These are phyloP conservation scores for Tricharina praecox DNA, from an alignment of 495 filamentous ascomycete species.

Conservation along the genomic window DNA sequence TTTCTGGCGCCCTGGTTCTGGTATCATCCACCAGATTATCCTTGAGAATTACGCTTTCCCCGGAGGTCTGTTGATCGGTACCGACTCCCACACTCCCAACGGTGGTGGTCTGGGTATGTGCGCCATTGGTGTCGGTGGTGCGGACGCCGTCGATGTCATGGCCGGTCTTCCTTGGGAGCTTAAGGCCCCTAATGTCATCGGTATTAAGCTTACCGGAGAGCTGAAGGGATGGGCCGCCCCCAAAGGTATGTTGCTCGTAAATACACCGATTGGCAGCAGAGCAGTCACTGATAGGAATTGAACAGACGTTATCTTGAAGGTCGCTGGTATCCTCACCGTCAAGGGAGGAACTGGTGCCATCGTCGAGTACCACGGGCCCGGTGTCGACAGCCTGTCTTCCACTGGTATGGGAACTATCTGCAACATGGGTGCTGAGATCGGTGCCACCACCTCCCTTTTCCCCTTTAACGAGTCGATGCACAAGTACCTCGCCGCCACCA, in stretches of 20 bases:
- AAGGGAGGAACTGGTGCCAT: conserved; percentile 97
- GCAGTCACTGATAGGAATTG: conserved; percentile 8
- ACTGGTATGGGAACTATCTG: conserved; percentile 55
- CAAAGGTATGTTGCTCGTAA: conserved; percentile 41
- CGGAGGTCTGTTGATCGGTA: conserved; percentile 94
- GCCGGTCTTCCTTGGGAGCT: conserved; percentile 94
- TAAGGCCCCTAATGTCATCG: conserved; percentile 94
- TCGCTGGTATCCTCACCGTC: conserved; percentile 90
- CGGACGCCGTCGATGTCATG: conserved; percentile 98
- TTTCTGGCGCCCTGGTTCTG: conserved; percentile 97
- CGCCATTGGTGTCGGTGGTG: conserved; percentile 96
- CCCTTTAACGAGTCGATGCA: conserved; percentile 97
- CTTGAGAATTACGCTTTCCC: conserved; percentile 99
- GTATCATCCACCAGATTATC: conserved; percentile 98
- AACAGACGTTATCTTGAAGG: conserved; percentile 89
- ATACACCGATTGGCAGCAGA: conserved; percentile 11
- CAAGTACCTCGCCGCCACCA: conserved; percentile 85
- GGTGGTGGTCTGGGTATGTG: conserved; percentile 91
- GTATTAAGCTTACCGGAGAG: conserved; percentile 80
- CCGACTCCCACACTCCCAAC: conserved; percentile 97
- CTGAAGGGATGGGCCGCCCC: conserved; percentile 87
- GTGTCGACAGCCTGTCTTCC: conserved; percentile 47
- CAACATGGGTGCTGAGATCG: conserved; percentile 50
- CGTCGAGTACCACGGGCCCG: conserved; percentile 86
- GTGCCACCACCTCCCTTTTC: conserved; percentile 95